These are phyloP conservation scores for Globisporangium megalacanthum DNA, from an alignment of 352 stramenopile genomes.

Conservation along the genomic window DNA sequence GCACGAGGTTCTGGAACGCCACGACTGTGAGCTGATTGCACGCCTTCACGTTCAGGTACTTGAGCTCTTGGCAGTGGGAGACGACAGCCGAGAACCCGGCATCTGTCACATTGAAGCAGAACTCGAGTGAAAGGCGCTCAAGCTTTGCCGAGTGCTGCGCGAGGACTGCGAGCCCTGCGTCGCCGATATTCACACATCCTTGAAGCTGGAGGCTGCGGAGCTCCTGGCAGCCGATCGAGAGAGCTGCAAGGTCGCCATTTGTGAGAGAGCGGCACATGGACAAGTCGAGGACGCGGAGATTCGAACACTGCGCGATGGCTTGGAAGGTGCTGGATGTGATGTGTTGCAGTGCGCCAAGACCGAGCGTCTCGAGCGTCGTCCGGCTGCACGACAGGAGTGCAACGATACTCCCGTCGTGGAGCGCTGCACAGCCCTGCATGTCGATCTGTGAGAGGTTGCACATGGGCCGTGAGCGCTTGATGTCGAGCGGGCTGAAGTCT, in stretches of 20 bases:
- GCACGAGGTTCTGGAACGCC: constrained; percentile 46
- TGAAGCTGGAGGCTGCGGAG: constrained; percentile 49
- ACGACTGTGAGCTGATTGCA: constrained; percentile 72
- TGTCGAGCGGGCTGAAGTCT: constrained; percentile 29
- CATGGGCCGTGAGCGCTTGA: constrained; percentile 6
- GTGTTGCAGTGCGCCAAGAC: constrained; percentile 53
- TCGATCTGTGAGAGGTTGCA: constrained; percentile 32
- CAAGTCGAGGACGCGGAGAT: constrained; percentile 62
- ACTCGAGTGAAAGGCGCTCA: constrained; percentile 72
- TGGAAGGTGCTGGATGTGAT: constrained; percentile 53
- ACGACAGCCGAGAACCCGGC: constrained; percentile 46
- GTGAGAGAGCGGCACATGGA: constrained; percentile 67
- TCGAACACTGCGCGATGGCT: constrained; percentile 42
- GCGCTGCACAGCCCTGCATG: constrained; percentile 43
- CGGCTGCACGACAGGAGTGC: constrained; percentile 47
- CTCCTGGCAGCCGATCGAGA: constrained; percentile 33
- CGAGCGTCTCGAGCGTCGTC: constrained; percentile 39
- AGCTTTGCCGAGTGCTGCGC: constrained; percentile 32
- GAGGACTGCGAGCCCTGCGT: constrained; percentile 41
- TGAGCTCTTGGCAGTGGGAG: constrained; percentile 40
- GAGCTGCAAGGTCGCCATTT: constrained; percentile 42
- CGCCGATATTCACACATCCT: constrained; percentile 63
- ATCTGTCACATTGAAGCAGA: constrained; percentile 86
- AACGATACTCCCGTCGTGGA: constrained; percentile 43
- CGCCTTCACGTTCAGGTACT: constrained; percentile 82